Evolutionary conservation across 2,329 filamentous ascomycete species (phyloP).

Genomic region (Tolypocladium paradoxum): DNA sequence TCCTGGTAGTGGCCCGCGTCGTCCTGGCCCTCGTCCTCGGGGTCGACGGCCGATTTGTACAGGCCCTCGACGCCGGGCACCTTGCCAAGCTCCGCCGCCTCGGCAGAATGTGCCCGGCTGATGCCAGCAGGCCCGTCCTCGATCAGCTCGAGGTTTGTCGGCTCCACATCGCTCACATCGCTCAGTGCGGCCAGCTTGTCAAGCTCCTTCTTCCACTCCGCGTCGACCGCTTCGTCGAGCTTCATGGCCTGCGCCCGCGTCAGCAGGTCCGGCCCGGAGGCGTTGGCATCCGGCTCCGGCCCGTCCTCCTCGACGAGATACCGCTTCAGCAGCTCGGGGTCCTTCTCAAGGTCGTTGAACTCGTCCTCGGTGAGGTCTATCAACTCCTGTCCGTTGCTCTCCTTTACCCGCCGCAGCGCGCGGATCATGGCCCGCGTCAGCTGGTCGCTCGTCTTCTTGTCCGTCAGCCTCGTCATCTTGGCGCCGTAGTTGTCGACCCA

Average conservation of each 20-base stretch:
- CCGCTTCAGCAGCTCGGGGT: slow-evolving; percentile 27
- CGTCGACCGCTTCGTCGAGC: slow-evolving; percentile 25
- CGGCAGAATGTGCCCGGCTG: slow-evolving; percentile 26
- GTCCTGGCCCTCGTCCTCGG: slow-evolving; percentile 39
- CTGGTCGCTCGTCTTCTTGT: slow-evolving; percentile 31
- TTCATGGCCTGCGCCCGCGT: slow-evolving; percentile 24
- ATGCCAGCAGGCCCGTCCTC: slow-evolving; percentile 24
- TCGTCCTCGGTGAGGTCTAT: slow-evolving; percentile 40
- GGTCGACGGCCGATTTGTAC: slow-evolving; percentile 37
- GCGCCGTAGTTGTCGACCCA: slow-evolving; percentile 43
- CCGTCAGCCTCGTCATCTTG: slow-evolving; percentile 31
- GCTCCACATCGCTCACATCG: slow-evolving; percentile 19
- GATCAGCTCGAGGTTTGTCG: slow-evolving; percentile 24
- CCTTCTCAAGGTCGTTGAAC: slow-evolving; percentile 28
- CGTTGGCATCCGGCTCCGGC: slow-evolving; percentile 13
- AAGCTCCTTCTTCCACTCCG: slow-evolving; percentile 26
- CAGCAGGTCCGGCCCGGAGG: slow-evolving; percentile 15
- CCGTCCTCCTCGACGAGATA: slow-evolving; percentile 23
- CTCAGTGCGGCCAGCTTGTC: slow-evolving; percentile 20
- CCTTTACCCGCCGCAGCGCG: slow-evolving; percentile 30
- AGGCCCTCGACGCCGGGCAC: slow-evolving; percentile 40
- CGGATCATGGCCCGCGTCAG: slow-evolving; percentile 29
- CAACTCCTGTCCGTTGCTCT: slow-evolving; percentile 28
- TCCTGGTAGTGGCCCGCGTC: slow-evolving; percentile 38
- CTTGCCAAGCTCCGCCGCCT: slow-evolving; percentile 40